Base-by-base conservation (phyloP, 2,329 filamentous ascomycete genomes). In the Lasiodiplodia sp. region DNA sequence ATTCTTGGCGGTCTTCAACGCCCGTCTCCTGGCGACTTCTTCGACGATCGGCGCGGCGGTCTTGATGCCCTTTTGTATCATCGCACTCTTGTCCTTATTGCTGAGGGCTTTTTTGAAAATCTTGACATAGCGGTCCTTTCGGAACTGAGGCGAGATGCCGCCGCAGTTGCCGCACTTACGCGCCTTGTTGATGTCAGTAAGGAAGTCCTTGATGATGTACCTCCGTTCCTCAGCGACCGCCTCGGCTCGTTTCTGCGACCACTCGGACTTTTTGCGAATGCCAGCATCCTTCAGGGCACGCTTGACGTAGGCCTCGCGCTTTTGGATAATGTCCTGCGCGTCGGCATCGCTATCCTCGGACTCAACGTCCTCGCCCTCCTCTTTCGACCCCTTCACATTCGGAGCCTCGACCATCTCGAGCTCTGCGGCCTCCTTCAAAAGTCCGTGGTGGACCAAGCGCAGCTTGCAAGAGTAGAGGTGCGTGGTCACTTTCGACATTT, bases 61-160 rank as follows among this genome's bases (percentile, higher is more conserved):
- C 73, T 89, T 90, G 76, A 94, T 87, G 67, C 88, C 86, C 58
- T 80, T 80, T 72, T 92, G 88, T 3, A 89, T 86, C 91, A 97
- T 97, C 70, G 91, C 89, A 52, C 89, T 86, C 77, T 89, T 89
- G 44, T 96, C 89, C 78, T 96, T 97, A 57, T 86, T 81, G 57
- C 86, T 87, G 68, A 97, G 82, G 2, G 91, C 85, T 76, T 92
- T 96, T 77, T 95, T 91, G 79, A 98, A 99, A 66, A 99, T 94
- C 80, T 98, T 99, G 76, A 94, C 91, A 75, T 89, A 96, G 53
- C 91, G 87, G 75, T 99, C 95, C 78, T 97, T 97, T 73, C 95
- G 90, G 80, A 93, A 98, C 2, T 85, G 85, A 12, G 94, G 94
- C 16, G 92, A 94, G 70, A 96, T 88, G 34, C 91, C 92, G 12